Evolutionary conservation across 2,329 filamentous ascomycete genomes (phyloP), one percentile per base, ranked within the genome.

Genomic region (Trichoderma oligosporum): DNA sequence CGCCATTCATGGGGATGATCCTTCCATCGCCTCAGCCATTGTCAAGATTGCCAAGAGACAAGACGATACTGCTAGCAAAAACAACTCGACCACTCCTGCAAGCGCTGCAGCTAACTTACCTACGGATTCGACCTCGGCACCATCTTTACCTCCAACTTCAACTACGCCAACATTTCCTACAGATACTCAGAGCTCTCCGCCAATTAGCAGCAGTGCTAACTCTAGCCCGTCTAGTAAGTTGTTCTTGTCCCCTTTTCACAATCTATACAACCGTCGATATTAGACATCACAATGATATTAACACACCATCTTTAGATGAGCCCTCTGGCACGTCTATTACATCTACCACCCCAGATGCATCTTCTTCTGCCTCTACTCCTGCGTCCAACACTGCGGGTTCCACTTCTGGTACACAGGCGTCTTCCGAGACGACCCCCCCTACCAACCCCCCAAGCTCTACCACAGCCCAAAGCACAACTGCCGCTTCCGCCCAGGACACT

Each of bases 21-120:
- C 83, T 20, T 76, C 79, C 35, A 75, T 88, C 35, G 85, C 85
- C 16, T 82, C 79, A 8, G 81, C 82, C 58, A 75, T 89, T 61
- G 77, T 87, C 56, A 81, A 83, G 57, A 73, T 91, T 57, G 87
- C 82, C 35, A 84, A 83, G 71, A 81, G 86, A 61, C 81, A 74
- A 61, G 67, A 85, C 61, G 70, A 74, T 54, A 66, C 60, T 41
- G 68, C 69, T 45, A 67, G 66, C 29, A 71, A 66, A 22, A 71
- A 67, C 14, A 20, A 11, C 39, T 22, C 46, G 5, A 49, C 42
- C 12, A 6, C 31, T 25, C 9, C 46, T 22, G 46, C 61, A 16
- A 36, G 61, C 18, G 57, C 56, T 25, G 47, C 51, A n/a, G n/a
- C 55, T 24, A 31, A 11, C 24, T 48, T 44, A 9, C 16, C 44